Evolutionary conservation across 495 filamentous ascomycete genomes (phyloP), one percentile per base, ranked within the genome.

Genomic region (Ascodesmis nigricans): DNA sequence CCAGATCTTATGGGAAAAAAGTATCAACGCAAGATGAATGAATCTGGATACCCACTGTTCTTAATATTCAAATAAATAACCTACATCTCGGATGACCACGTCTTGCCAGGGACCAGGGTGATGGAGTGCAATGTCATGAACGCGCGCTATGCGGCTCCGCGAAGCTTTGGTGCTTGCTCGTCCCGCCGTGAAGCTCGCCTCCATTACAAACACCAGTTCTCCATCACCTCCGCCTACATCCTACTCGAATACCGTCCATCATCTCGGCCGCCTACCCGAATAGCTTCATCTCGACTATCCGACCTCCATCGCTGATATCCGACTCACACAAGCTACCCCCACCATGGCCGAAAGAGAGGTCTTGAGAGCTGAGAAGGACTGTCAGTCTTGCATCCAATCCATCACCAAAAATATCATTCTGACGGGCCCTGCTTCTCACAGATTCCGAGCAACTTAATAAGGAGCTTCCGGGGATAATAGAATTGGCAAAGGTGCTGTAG

Each of bases 381-480:
- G 47, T 50, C 21, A 32, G 45, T 32, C 22, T 11, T 35, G 30
- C 26, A 13, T 19, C 11, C 18, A 28, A 11, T 4, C 25, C 21
- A 11, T 18, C n/a, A 10, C 23, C 18, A 5, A 6, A 22, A 38
- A 30, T 36, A 28, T 22, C 10, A 31, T 32, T 31, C 27, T 32
- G 24, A 21, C 18, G 17, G n/a, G 17, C 14, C 5, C 14, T n/a
- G 22, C 9, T 0, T 11, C 28, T 28, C 13, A 16, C 34, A 49
- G 46, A 74, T 68, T 73, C 75, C 51, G 87, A 84, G 60, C 79
- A 91, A 56, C 78, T 75, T 47, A 82, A 97, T 64, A 73, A 75
- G 58, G 67, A 78, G 58, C 67, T 97, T 53, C 76, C 79, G 35
- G 80, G 91, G 54, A 78, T 80, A 25, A 66, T 93, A 58, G 60